These are phyloP conservation scores for Leccinum uliginosum DNA, from an alignment of 768 basidiomycete species.

Conservation along the genomic window DNA sequence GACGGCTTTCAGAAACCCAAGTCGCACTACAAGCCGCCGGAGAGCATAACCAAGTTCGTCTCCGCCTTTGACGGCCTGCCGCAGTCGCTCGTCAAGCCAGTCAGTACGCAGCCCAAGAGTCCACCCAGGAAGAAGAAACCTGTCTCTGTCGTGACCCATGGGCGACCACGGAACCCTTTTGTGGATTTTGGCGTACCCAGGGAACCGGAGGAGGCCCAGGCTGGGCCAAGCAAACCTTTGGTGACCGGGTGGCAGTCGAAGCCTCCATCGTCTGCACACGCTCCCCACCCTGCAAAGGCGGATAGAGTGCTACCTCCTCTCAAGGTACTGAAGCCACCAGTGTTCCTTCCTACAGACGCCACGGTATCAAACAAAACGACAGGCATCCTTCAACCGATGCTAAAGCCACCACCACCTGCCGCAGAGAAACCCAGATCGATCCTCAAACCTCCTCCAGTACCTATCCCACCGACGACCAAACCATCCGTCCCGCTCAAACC, in stretches of 20 bases:
- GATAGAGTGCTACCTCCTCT: slow-evolving; percentile 5
- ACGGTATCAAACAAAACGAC: slow-evolving; percentile 3
- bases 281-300: not conserved
- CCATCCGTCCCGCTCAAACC: slow-evolving; percentile 17
- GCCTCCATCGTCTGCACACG: slow-evolving; percentile 3
- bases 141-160: slow-evolving; percentile 6
- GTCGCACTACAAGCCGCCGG: slow-evolving; percentile 22
- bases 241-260: slow-evolving; percentile 5
- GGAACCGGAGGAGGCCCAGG: not conserved
- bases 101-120: not conserved
- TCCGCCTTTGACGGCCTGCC: slow-evolving; percentile 22
- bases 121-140: slow-evolving; percentile 8
- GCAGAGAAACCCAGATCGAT: slow-evolving; percentile 22
- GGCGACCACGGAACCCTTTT: slow-evolving; percentile 20
- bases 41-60: slow-evolving; percentile 26
- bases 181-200: slow-evolving; percentile 5
- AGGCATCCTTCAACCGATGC: slow-evolving; percentile 3
- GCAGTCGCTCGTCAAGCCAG: not conserved
- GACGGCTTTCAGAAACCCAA: slow-evolving; percentile 29
- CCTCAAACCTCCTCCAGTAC: slow-evolving; percentile 27
- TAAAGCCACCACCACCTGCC: slow-evolving; percentile 4
- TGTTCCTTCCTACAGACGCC: not conserved
- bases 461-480: slow-evolving; percentile 13
- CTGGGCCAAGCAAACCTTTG: slow-evolving; percentile 11
- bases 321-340: slow-evolving; percentile 17